Conservation (phyloP, 441 rosid species). For the Eugenia klotzschiana region DNA sequence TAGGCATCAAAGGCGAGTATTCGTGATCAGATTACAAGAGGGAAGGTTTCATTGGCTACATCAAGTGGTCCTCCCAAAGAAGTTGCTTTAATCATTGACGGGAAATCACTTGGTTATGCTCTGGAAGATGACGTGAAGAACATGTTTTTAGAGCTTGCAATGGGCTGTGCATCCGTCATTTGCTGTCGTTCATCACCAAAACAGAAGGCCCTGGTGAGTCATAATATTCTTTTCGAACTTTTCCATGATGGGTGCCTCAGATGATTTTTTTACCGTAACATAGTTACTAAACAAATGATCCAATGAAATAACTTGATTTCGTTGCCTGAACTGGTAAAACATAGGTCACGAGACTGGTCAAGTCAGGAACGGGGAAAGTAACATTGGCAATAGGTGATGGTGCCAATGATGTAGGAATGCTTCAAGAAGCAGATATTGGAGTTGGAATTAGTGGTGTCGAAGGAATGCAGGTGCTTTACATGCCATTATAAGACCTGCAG, state of each 20-base stretch:
- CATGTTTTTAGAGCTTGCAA: neutral
- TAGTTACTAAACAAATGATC: neutral
- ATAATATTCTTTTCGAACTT: neutral
- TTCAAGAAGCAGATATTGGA: slow-evolving; percentile 9
- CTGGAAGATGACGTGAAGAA: neutral
- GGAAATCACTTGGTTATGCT: neutral
- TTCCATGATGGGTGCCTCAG: neutral
- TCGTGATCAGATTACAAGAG: fast-evolving
- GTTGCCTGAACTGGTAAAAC: neutral
- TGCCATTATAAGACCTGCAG: neutral
- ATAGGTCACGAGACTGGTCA: slow-evolving; percentile 6
- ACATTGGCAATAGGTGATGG: slow-evolving; percentile 4
- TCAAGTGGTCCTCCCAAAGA: neutral
- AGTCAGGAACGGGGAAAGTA: neutral
- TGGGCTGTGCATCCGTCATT: neutral
- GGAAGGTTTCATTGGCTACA: fast-evolving
- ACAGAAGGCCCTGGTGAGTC: slow-evolving; percentile 10
- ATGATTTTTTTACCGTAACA: too few relatives aligned
- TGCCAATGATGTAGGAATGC: slow-evolving; percentile 8
- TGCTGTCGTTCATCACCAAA: slow-evolving; percentile 10
- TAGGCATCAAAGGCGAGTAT: slow-evolving; percentile 1
- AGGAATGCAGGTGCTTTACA: slow-evolving; percentile 6
- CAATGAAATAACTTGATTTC: neutral
- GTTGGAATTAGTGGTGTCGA: slow-evolving; percentile 4
- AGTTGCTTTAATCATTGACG: neutral